These are phyloP conservation scores for Danielia oregonensis DNA, from an alignment of 805 yeast species.

Conservation along the genomic window DNA sequence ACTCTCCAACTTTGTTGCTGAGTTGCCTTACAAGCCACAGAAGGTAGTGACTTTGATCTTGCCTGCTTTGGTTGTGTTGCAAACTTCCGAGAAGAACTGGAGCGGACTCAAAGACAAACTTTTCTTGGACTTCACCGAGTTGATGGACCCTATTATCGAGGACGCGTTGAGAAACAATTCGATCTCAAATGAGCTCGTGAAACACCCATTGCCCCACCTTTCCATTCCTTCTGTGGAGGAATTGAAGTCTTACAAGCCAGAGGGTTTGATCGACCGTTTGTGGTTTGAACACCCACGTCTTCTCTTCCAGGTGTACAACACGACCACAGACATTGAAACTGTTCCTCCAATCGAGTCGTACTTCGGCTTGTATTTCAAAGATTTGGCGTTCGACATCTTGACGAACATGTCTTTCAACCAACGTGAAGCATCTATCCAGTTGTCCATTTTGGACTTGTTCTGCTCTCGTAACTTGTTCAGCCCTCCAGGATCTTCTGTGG, in stretches of 20 bases:
- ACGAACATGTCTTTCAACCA: slow-evolving; percentile 86
- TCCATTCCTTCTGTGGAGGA: slow-evolving; percentile 26
- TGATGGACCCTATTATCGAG: slow-evolving; percentile 30
- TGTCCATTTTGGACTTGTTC: slow-evolving; percentile 67
- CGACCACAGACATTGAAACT: slow-evolving; percentile 58
- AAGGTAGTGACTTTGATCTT: slow-evolving; percentile 47
- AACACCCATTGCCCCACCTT: slow-evolving; percentile 39
- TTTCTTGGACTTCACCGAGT: slow-evolving; percentile 30
- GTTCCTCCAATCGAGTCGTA: slow-evolving; percentile 38
- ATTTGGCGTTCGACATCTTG: slow-evolving; percentile 69
- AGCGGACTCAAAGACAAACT: slow-evolving; percentile 24
- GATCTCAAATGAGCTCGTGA: slow-evolving; percentile 36
- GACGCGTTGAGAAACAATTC: slow-evolving; percentile 32
- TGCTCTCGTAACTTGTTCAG: slow-evolving; percentile 54
- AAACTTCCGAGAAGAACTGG: slow-evolving; percentile 39
- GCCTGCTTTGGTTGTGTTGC: slow-evolving; percentile 42
- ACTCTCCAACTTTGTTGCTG: slow-evolving; percentile 21
- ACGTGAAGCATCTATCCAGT: slow-evolving; percentile 78
- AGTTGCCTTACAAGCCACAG: slow-evolving; percentile 49
- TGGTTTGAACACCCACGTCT: slow-evolving; percentile 61
- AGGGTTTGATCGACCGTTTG: slow-evolving; percentile 49
- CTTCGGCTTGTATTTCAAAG: slow-evolving; percentile 59
- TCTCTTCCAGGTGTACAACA: slow-evolving; percentile 57
- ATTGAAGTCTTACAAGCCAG: slow-evolving; percentile 19
- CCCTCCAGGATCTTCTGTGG: slow-evolving; percentile 72